Evolutionary conservation across 257 asterid species (phyloP).

Genomic region (Solanum chmielewskii): DNA sequence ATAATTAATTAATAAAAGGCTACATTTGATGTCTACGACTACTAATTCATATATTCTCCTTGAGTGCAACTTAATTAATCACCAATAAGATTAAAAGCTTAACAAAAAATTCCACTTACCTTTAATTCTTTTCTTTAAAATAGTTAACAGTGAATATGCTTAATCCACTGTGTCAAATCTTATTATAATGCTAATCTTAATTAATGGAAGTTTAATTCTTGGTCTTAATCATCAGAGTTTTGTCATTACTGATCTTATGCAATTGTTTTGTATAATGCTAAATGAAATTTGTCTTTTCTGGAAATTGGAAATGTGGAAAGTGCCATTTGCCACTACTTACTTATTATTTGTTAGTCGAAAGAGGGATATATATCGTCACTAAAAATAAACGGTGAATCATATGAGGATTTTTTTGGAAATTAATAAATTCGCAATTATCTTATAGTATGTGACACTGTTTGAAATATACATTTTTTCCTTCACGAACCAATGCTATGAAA

Average conservation of each 20-base stretch:
- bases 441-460: too few species aligned
- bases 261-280: background rate
- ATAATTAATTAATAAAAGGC: background rate
- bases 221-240: background rate
- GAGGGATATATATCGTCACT: background rate
- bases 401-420: accelerated
- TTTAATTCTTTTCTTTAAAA: background rate
- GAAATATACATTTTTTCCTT: too few species aligned
- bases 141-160: slow-evolving; percentile 9
- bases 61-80: slow-evolving; percentile 7
- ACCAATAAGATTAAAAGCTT: slow-evolving; percentile 8
- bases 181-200: background rate
- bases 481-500: background rate
- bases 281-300: background rate
- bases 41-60: background rate
- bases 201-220: background rate
- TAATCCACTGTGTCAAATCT: background rate
- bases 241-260: background rate
- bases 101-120: slow-evolving; percentile 5
- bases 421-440: too few species aligned
- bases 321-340: background rate
- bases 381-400: accelerated
- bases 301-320: slow-evolving; percentile 2
- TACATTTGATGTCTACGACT: background rate
- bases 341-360: background rate